Percentiles rank a stretch among this genome's conserved stretches.
phyloP scores from a whole-genome alignment of 495 filamentous ascomycete species.

The Penicillium chermesinum region DNA sequence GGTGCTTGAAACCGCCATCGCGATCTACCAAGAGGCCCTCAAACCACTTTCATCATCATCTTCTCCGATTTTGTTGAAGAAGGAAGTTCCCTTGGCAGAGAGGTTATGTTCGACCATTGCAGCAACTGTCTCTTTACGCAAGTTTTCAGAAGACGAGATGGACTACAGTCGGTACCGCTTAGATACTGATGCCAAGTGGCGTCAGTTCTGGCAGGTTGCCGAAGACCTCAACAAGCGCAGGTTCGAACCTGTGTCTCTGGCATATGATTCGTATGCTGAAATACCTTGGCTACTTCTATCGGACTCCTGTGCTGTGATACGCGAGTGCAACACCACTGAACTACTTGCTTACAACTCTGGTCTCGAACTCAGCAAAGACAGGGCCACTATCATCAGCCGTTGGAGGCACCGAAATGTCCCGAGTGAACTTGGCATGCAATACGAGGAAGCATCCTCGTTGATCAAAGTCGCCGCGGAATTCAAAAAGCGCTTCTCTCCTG shows the following conservation, averaged over 20 bases:
- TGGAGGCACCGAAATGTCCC: constrained; percentile 41
- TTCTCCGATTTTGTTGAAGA: constrained; percentile 29
- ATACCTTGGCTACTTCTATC: constrained; percentile 80
- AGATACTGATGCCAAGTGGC: constrained; percentile 79
- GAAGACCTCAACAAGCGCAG: constrained; percentile 81
- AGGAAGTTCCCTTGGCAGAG: constrained; percentile 54
- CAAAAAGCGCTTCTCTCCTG: constrained; percentile 51
- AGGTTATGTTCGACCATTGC: constrained; percentile 66
- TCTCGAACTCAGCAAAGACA: constrained; percentile 27
- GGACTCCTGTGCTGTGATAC: constrained; percentile 70
- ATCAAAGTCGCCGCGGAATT: constrained; percentile 58
- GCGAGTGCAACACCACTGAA: constrained; percentile 75
- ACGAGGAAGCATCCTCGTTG: constrained; percentile 41
- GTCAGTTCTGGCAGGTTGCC: constrained; percentile 77
- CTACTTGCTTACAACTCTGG: constrained; percentile 48
- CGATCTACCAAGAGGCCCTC: constrained; percentile 62
- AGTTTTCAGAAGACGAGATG: constrained; percentile 55
- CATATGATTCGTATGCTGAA: constrained; percentile 61
- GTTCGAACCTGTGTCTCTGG: constrained; percentile 70
- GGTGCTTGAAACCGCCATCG: constrained; percentile 77
- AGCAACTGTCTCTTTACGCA: constrained; percentile 55
- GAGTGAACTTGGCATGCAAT: constrained; percentile 34
- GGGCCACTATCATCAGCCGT: constrained; percentile 36
- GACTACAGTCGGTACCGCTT: constrained; percentile 66
- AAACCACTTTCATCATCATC: constrained; percentile 33